phyloP scores from a whole-genome alignment of 1,284 basidiomycete genomes.

The Rhizoctonia solani region DNA sequence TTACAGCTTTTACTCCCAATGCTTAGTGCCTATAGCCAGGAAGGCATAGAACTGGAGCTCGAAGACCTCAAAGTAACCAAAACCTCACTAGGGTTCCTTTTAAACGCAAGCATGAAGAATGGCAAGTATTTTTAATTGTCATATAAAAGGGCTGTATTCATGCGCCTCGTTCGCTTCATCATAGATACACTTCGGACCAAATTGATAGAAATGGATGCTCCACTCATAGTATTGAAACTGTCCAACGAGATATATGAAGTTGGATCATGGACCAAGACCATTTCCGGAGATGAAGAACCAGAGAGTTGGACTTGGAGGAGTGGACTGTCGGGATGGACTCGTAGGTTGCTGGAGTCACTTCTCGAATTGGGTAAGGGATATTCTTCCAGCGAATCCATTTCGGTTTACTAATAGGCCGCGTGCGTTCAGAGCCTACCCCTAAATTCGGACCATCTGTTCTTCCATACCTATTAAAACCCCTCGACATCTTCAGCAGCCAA shows the following conservation, averaged over 20 bases:
- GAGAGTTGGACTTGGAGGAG: slow-evolving; percentile 69
- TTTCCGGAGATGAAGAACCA: slow-evolving; percentile 42
- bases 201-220: slow-evolving; percentile 66
- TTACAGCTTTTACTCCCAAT: slow-evolving; percentile 66
- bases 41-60: slow-evolving; percentile 39
- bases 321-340: slow-evolving; percentile 72
- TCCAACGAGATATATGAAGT: slow-evolving; percentile 71
- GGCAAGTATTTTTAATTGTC: slow-evolving; percentile 52
- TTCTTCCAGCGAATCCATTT: slow-evolving; percentile 24
- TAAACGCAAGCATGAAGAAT: slow-evolving; percentile 79
- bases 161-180: neutral
- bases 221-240: slow-evolving; percentile 67
- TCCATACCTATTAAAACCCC: slow-evolving; percentile 61
- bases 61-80: slow-evolving; percentile 72
- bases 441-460: slow-evolving; percentile 61
- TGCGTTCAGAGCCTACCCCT: slow-evolving; percentile 50
- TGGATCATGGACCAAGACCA: slow-evolving; percentile 57
- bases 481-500: slow-evolving; percentile 55
- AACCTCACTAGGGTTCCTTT: slow-evolving; percentile 75
- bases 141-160: neutral
- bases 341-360: slow-evolving; percentile 58
- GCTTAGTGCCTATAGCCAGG: slow-evolving; percentile 67
- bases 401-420: too few species aligned
- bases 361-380: slow-evolving; percentile 48
- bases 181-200: slow-evolving; percentile 71